Evolutionary conservation across 176 grass and related monocot genomes (phyloP).

Genomic region (Metroxylon sagu): DNA sequence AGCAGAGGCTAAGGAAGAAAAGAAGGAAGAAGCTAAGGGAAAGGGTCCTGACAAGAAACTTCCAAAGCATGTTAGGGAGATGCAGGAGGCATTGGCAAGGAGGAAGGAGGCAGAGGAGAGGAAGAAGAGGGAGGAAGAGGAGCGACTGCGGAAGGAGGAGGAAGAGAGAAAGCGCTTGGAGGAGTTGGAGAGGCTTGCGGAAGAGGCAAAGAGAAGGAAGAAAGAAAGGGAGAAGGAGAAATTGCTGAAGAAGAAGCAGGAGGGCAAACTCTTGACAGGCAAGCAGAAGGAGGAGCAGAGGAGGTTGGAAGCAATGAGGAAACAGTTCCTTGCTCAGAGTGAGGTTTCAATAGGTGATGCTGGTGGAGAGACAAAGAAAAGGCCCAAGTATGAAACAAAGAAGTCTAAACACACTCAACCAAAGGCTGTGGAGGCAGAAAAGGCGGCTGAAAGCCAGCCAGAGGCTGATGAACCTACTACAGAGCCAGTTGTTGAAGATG

Average conservation of each 20-base stretch:
- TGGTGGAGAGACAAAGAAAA: constrained; percentile 61
- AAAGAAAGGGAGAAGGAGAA: constrained; percentile 90
- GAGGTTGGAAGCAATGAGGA: constrained; percentile 86
- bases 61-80: constrained; percentile 63
- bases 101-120: constrained; percentile 71
- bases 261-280: constrained; percentile 76
- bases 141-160: constrained; percentile 65
- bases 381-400: constrained; percentile 75
- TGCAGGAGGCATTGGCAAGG: constrained; percentile 75
- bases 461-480: constrained; percentile 40
- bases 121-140: constrained; percentile 74
- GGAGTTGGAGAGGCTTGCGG: constrained; percentile 62
- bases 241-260: constrained; percentile 71
- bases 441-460: constrained; percentile 38
- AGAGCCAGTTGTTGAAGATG: constrained; percentile 44
- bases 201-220: constrained; percentile 83
- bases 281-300: constrained; percentile 90
- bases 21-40: constrained; percentile 54
- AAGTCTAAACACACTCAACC: constrained; percentile 47
- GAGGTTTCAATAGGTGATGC: constrained; percentile 43
- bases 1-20: constrained; percentile 33
- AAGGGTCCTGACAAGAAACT: constrained; percentile 82
- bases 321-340: constrained; percentile 76
- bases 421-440: constrained; percentile 36
- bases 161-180: constrained; percentile 51